Evolutionary conservation across 2,329 filamentous ascomycete species (phyloP).

Genomic region (Botrytis aclada): DNA sequence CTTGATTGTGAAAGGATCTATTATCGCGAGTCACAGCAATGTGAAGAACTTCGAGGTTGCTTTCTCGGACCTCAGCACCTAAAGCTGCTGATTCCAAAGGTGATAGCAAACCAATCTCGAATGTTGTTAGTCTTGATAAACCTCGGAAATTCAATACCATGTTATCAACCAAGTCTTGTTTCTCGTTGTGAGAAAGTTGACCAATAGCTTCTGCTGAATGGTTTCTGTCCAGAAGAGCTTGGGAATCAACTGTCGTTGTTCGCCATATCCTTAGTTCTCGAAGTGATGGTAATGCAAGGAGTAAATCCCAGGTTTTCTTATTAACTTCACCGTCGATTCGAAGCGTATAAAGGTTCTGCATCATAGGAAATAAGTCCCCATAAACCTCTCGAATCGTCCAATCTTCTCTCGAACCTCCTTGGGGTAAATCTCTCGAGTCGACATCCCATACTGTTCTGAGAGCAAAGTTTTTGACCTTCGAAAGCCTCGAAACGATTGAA

Average conservation of each 20-base stretch:
- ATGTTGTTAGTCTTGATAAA: constrained; percentile 13
- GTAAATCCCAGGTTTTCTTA: constrained; percentile 12
- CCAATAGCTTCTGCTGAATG: neutral
- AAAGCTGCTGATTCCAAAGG: constrained; percentile 18
- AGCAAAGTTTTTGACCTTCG: constrained; percentile 12
- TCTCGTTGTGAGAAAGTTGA: neutral
- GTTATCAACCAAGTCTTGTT: neutral
- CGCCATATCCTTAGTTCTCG: constrained; percentile 20
- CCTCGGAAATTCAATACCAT: constrained; percentile 17
- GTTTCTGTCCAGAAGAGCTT: constrained; percentile 10
- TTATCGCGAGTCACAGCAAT: constrained; percentile 19
- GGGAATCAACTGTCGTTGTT: constrained; percentile 15
- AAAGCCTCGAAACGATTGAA: constrained; percentile 13
- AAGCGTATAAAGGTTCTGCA: constrained; percentile 8
- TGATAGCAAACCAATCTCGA: constrained; percentile 19
- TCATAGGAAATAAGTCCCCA: constrained; percentile 1
- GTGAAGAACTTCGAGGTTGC: constrained; percentile 17
- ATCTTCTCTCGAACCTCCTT: constrained; percentile 15
- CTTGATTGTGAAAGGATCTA: constrained; percentile 15
- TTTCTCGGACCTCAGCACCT: constrained; percentile 13
- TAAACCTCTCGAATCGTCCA: neutral
- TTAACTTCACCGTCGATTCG: constrained; percentile 19
- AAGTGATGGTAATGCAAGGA: constrained; percentile 12
- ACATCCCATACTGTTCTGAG: constrained; percentile 20
- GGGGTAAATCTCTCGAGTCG: constrained; percentile 14